phyloP scores from a whole-genome alignment of 225 moss, liverwort and hornwort genomes.

The Thuidium tamariscinum region DNA sequence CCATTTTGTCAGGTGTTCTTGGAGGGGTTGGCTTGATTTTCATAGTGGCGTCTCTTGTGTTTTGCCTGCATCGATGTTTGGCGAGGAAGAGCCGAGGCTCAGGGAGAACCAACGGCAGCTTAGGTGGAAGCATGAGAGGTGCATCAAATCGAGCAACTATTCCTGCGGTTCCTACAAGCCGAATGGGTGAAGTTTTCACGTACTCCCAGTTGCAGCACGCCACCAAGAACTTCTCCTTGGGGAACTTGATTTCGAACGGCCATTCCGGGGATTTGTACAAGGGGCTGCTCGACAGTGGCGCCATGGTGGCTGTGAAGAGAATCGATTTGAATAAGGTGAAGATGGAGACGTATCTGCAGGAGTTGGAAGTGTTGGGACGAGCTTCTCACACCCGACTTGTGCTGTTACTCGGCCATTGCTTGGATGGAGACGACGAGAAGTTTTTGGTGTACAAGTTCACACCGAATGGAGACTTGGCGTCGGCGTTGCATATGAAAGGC shows the following conservation, averaged over 20 bases:
- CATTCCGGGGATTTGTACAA: constrained; percentile 82
- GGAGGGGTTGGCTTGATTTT: constrained; percentile 66
- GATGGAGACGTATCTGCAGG: constrained; percentile 80
- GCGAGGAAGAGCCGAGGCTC: constrained; percentile 8
- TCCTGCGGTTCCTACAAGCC: constrained; percentile 32
- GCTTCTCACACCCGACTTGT: constrained; percentile 60
- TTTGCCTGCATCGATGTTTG: constrained; percentile 38
- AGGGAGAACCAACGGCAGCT: constrained; percentile 18
- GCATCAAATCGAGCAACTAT: constrained; percentile 30
- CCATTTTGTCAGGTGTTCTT: constrained; percentile 57
- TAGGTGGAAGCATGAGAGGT: constrained; percentile 26
- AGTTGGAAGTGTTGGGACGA: constrained; percentile 74
- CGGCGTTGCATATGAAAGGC: constrained; percentile 74
- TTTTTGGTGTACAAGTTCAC: constrained; percentile 75
- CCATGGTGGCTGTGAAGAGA: constrained; percentile 59
- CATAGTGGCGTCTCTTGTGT: constrained; percentile 31
- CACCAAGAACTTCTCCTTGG: constrained; percentile 57
- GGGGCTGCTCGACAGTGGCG: constrained; percentile 54
- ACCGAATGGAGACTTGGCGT: constrained; percentile 73
- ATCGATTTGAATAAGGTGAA: constrained; percentile 66
- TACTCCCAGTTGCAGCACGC: constrained; percentile 67
- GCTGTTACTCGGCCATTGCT: constrained; percentile 64
- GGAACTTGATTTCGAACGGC: constrained; percentile 60
- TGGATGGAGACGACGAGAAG: constrained; percentile 86
- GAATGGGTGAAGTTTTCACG: constrained; percentile 69